A percentile compares a stretch with the other conserved stretches of the same genome.
Evolutionary conservation across 257 asterid species (phyloP).

Genomic region (Solanum habrochaites): DNA sequence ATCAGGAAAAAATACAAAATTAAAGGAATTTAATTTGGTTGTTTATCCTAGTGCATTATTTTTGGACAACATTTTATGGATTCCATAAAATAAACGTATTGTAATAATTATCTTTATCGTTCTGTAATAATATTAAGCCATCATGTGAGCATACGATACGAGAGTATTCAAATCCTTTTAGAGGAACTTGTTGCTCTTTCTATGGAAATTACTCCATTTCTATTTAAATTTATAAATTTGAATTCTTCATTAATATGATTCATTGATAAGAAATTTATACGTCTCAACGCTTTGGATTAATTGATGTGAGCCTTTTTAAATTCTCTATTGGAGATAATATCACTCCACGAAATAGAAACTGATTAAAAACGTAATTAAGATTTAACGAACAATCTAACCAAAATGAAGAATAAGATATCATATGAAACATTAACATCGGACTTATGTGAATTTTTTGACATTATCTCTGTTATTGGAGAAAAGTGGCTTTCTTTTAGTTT

Average conservation of each 20-base stretch:
- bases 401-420: not conserved
- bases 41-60: not conserved
- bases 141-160: not conserved
- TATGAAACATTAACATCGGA: not conserved
- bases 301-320: not conserved
- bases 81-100: not conserved
- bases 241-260: not conserved
- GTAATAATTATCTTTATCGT: not conserved
- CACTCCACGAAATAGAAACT: not conserved
- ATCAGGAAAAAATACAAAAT: not conserved
- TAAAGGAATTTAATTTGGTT: not conserved
- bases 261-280: not conserved
- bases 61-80: not conserved
- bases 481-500: not conserved
- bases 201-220: fast-evolving
- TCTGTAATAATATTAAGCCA: not conserved
- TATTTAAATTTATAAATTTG: not conserved
- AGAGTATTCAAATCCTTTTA: too few species aligned
- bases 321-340: not conserved
- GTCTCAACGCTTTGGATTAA: not conserved
- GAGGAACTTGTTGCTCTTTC: not conserved
- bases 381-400: not conserved
- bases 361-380: not conserved
- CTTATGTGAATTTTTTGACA: not conserved
- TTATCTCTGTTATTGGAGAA: not conserved